phyloP scores from a whole-genome alignment of 2,329 filamentous ascomycete genomes.

The Nothophaeocryptopus gaeumannii region DNA sequence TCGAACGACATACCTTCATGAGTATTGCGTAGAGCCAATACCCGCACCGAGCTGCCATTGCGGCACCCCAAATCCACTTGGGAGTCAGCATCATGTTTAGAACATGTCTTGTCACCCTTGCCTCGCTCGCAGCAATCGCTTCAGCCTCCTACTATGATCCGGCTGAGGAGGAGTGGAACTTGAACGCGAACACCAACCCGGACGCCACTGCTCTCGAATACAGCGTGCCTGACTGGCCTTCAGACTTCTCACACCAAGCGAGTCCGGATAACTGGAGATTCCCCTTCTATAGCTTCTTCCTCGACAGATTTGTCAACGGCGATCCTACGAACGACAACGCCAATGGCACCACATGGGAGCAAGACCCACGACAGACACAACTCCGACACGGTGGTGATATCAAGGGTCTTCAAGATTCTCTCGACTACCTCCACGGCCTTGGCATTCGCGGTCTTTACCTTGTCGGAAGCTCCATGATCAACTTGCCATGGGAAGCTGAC shows the following conservation, averaged over 20 bases:
- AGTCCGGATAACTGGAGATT: constrained; percentile 64
- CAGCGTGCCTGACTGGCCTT: constrained; percentile 46
- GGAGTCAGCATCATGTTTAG: constrained; percentile 23
- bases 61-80: constrained; percentile 14
- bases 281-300: constrained; percentile 63
- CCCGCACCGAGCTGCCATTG: constrained; percentile 18
- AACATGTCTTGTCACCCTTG: constrained; percentile 23
- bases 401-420: constrained; percentile 55
- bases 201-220: constrained; percentile 55
- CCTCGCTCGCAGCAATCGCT: constrained; percentile 20
- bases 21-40: constrained; percentile 16
- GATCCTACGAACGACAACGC: constrained; percentile 63
- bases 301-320: constrained; percentile 64
- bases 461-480: constrained; percentile 63
- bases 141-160: constrained; percentile 47
- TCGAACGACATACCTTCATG: constrained; percentile 14
- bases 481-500: constrained; percentile 62
- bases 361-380: constrained; percentile 59
- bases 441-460: constrained; percentile 62
- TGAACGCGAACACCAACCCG: constrained; percentile 60
- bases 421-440: constrained; percentile 65
- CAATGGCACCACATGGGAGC: constrained; percentile 60
- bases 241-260: constrained; percentile 42
- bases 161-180: constrained; percentile 54
- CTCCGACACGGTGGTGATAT: constrained; percentile 63